These are phyloP conservation scores for Pyricularia sp. DNA, from an alignment of 2,329 filamentous ascomycete species.

Conservation along the genomic window DNA sequence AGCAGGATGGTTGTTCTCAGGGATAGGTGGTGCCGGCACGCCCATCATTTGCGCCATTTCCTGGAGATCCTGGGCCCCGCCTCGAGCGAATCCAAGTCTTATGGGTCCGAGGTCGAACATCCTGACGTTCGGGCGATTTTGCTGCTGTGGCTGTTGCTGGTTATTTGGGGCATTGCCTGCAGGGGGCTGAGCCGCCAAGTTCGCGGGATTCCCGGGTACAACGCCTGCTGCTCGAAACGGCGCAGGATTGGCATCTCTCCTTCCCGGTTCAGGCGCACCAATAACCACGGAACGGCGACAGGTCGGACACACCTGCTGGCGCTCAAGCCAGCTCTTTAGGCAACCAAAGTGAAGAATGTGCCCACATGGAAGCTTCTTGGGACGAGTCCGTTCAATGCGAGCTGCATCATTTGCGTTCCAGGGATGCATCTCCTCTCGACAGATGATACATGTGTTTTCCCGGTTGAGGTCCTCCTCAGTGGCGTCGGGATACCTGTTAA, in stretches of 20 bases:
- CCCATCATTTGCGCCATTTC: constrained; percentile 55
- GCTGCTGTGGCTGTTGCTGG: constrained; percentile 16
- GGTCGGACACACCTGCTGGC: constrained; percentile 93
- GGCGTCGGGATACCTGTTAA: constrained; percentile 89
- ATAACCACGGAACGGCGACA: constrained; percentile 77
- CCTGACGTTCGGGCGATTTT: constrained; percentile 11
- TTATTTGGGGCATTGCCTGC: constrained; percentile 18
- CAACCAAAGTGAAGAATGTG: constrained; percentile 93
- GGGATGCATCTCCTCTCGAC: constrained; percentile 84
- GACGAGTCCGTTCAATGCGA: constrained; percentile 70
- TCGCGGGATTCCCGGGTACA: not conserved
- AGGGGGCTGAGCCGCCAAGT: constrained; percentile 7
- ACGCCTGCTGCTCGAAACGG: constrained; percentile 13
- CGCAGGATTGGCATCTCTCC: constrained; percentile 9
- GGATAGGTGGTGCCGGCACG: constrained; percentile 21
- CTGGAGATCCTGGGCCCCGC: constrained; percentile 45
- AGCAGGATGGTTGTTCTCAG: constrained; percentile 8
- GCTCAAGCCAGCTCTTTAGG: constrained; percentile 90
- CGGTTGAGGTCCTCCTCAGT: constrained; percentile 71
- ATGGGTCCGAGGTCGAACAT: constrained; percentile 52
- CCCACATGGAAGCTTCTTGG: constrained; percentile 92
- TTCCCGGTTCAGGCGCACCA: constrained; percentile 16
- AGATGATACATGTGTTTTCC: constrained; percentile 95
- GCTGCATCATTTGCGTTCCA: constrained; percentile 54
- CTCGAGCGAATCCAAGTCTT: constrained; percentile 65